These are phyloP conservation scores for Canariomyces notabilis DNA, from an alignment of 2,329 filamentous ascomycete genomes.

Conservation along the genomic window DNA sequence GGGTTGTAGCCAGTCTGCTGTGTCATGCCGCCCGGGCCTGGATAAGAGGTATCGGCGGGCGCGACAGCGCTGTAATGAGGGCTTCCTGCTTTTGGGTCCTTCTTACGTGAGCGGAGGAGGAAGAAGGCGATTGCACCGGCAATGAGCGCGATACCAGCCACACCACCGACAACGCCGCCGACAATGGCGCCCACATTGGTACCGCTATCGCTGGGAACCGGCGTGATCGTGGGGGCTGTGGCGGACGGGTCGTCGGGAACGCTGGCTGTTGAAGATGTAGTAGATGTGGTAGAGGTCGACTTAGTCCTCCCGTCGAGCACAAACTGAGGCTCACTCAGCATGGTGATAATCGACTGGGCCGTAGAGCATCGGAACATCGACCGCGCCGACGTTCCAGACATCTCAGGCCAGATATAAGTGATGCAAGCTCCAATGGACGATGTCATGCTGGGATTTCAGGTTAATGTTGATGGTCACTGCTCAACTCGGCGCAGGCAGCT, in stretches of 20 bases:
- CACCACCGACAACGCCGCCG: conserved; percentile 30
- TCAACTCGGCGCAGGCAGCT: conserved; percentile 14
- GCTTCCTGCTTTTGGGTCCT: conserved; percentile 17
- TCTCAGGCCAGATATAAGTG: conserved; percentile 35
- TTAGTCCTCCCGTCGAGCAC: conserved; percentile 30
- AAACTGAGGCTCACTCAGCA: conserved; percentile 34
- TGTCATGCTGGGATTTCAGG: conserved; percentile 8
- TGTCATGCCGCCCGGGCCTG: neutral
- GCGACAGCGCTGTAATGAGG: conserved; percentile 18
- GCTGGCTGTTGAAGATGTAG: conserved; percentile 6
- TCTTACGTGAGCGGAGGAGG: conserved; percentile 25
- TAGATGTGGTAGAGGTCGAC: conserved; percentile 10
- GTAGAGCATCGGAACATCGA: conserved; percentile 36
- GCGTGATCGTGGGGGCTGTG: neutral
- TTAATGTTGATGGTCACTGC: neutral
- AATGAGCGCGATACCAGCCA: conserved; percentile 25
- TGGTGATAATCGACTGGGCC: conserved; percentile 26
- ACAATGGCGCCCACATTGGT: conserved; percentile 28
- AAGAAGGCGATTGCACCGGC: conserved; percentile 21
- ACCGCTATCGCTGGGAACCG: neutral
- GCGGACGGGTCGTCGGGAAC: neutral
- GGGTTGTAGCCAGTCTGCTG: conserved; percentile 3
- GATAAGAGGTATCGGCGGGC: conserved; percentile 11
- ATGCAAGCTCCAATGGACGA: conserved; percentile 29
- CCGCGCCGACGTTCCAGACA: conserved; percentile 28